phyloP scores from a whole-genome alignment of 805 yeast species.

The Metschnikowia similis region DNA sequence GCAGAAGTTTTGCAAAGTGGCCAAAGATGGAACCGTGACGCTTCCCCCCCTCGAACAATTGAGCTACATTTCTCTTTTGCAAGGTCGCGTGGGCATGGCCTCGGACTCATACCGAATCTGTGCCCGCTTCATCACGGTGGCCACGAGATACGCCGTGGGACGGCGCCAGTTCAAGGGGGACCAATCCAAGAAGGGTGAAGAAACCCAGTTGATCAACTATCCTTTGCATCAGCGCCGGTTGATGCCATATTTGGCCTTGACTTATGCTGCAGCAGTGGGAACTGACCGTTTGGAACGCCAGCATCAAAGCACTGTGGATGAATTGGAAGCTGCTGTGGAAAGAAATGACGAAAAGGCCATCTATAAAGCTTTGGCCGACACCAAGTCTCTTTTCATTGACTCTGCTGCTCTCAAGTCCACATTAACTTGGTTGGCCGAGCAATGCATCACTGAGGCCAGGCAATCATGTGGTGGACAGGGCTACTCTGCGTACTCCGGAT shows the following conservation, averaged over 20 bases:
- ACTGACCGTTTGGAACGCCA: conserved; percentile 36
- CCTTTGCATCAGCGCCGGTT: conserved; percentile 45
- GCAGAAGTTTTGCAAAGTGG: conserved; percentile 41
- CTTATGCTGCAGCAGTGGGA: conserved; percentile 36
- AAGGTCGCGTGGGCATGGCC: conserved; percentile 45
- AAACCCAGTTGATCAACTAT: conserved; percentile 41
- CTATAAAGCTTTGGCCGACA: conserved; percentile 29
- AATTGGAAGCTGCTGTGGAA: conserved; percentile 35
- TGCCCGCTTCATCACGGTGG: conserved; percentile 40
- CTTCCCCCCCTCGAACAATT: conserved; percentile 45
- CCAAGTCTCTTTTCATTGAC: conserved; percentile 42
- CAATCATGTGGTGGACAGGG: conserved; percentile 49
- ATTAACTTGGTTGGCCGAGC: conserved; percentile 42
- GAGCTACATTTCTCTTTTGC: conserved; percentile 39
- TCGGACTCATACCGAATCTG: conserved; percentile 40
- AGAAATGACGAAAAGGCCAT: conserved; percentile 29
- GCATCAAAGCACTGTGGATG: conserved; percentile 26
- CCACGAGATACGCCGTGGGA: conserved; percentile 43
- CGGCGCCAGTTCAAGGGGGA: conserved; percentile 42
- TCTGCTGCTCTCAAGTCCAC: conserved; percentile 44
- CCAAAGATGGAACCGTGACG: conserved; percentile 35
- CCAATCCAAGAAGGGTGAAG: conserved; percentile 13
- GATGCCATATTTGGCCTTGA: conserved; percentile 40
- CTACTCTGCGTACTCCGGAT: conserved; percentile 42
- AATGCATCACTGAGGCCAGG: conserved; percentile 38